A percentile compares a stretch with the other conserved stretches of the same genome.
Conservation (phyloP, 75 land plant species). For the Picea sitchensis region DNA sequence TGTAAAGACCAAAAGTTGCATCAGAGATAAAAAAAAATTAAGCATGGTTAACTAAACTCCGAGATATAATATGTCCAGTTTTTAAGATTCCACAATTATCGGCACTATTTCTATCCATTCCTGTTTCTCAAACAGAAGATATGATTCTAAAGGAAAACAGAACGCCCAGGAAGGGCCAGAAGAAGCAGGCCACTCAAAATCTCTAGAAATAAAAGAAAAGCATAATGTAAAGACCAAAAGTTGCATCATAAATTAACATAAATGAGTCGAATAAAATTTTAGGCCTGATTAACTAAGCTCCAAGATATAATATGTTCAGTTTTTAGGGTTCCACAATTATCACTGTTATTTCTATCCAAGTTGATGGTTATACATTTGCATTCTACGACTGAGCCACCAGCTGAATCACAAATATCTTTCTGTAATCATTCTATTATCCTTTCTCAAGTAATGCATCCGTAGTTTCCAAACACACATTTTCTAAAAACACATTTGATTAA, state of each 20-base stretch:
- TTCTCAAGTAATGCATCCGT: not conserved
- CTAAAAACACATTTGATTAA: not conserved
- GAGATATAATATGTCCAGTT: not conserved
- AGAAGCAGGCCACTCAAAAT: no score
- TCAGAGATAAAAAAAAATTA: not conserved
- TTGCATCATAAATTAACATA: not conserved
- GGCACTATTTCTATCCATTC: not conserved
- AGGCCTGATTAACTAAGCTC: not conserved
- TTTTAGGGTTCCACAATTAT: not conserved
- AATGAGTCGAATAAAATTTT: not conserved
- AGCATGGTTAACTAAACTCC: not conserved
- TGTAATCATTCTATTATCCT: not conserved
- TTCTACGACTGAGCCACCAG: not conserved
- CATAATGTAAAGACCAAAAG: not conserved
- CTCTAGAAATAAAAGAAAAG: not conserved
- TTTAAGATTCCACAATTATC: slow-evolving; percentile 1
- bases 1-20: not conserved
- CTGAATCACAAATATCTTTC: not conserved
- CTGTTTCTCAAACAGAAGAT: no score
- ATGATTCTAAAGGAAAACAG: no score
- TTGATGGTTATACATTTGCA: not conserved
- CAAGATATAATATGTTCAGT: not conserved
- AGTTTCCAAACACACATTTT: not conserved
- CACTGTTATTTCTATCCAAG: not conserved
- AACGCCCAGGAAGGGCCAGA: no score